Conservation (phyloP, 371 early-diverging fungal genomes). For the Mycotypha africana region DNA sequence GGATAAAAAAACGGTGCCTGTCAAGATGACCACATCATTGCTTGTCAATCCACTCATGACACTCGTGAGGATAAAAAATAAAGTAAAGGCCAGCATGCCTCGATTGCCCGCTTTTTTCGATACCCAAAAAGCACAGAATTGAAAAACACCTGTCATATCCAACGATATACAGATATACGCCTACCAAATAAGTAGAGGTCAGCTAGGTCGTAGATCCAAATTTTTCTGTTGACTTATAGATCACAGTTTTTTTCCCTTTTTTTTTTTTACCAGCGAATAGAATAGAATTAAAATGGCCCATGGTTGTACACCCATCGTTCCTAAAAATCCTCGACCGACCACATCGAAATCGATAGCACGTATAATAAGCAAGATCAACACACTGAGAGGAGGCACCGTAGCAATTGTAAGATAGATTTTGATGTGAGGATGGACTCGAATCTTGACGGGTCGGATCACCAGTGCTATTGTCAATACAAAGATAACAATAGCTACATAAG, state of each 20-base stretch:
- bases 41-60: slow-evolving; percentile 71
- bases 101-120: slow-evolving; percentile 51
- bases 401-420: slow-evolving; percentile 53
- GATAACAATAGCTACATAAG: slow-evolving; percentile 48
- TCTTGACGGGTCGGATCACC: slow-evolving; percentile 48
- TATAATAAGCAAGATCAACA: slow-evolving; percentile 56
- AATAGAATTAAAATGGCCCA: slow-evolving; percentile 74
- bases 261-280: slow-evolving; percentile 54
- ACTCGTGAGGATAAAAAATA: slow-evolving; percentile 65
- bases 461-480: slow-evolving; percentile 47
- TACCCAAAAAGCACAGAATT: slow-evolving; percentile 65
- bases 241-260: neutral
- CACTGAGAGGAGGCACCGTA: slow-evolving; percentile 62
- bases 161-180: slow-evolving; percentile 83
- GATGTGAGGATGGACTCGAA: slow-evolving; percentile 25
- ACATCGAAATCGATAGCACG: slow-evolving; percentile 44
- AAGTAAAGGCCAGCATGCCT: slow-evolving; percentile 56
- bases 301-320: slow-evolving; percentile 64
- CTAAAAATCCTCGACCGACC: slow-evolving; percentile 58
- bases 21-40: slow-evolving; percentile 80
- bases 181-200: slow-evolving; percentile 11
- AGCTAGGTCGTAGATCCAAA: neutral
- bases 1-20: slow-evolving; percentile 73
- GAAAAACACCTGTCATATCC: slow-evolving; percentile 74
- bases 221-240: neutral